Base-by-base conservation (phyloP, 129 eudicot genomes). In the Dittrichia graveolens region DNA sequence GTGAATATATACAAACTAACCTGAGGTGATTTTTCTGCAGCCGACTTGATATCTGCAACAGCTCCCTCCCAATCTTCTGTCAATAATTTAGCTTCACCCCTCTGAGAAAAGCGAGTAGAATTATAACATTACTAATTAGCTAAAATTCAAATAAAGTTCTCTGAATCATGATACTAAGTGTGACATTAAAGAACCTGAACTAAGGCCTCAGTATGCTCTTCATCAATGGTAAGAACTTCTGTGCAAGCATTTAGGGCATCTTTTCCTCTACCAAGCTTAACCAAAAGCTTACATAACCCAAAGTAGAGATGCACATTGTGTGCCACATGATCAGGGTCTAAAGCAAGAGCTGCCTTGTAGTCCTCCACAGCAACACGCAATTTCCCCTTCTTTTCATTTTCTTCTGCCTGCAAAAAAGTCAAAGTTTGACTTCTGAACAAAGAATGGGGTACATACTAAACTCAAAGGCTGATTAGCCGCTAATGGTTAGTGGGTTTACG, bases 1-100 rank as follows among this genome's bases (percentile, higher is more conserved):
- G 2, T n/a, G 24, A 65, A 49, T 14, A 48, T 46, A 46, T 54
- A 45, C 34, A 24, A 46, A 50, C 79, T 68, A 69, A 91, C 98
- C 96, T 90, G 96, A 10, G 97, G 97, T 13, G 98, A 90, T 78
- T 90, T 94, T 79, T 94, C 95, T 74, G 92, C 95, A 55, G 98
- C 97, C 46, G 85, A 70, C 83, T 88, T 94, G 41, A 94, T 77
- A 79, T 94, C 98, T 53, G 95, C 96, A 12, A 90, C 95, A 53
- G 98, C 98, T 64, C 96, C 97, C 74, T 90, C 98, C 90, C 90
- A 94, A 72, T 94, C 98, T 83, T 94, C 95, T 10, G 74, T 77
- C 61, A 94, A 75, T 72, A 90, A 87, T 67, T 90, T 94, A 62
- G 96, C 98, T 84, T 94, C 98, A 74, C 95, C 96, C 74, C 98